These are phyloP conservation scores for Daldinia caldariorum DNA, from an alignment of 495 filamentous ascomycete species.

Conservation along the genomic window DNA sequence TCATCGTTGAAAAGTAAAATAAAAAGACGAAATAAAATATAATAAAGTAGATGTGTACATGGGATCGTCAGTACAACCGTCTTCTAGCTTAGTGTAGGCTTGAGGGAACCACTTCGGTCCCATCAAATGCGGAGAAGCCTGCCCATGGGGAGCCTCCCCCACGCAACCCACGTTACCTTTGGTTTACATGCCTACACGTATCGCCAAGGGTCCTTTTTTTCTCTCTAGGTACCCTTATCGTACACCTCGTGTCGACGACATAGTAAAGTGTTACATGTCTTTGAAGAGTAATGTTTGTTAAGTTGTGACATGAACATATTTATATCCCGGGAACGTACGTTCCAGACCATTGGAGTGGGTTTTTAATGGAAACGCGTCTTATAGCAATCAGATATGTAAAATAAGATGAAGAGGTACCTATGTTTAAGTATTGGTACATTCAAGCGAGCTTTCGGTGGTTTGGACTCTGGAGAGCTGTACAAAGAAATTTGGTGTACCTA, in stretches of 20 bases:
- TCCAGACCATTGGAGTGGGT: background rate
- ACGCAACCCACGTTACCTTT: background rate
- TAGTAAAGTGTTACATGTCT: background rate
- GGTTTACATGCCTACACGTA: background rate
- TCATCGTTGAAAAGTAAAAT: background rate
- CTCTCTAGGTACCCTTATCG: background rate
- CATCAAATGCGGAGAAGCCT: constrained; percentile 29
- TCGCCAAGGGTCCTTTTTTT: background rate
- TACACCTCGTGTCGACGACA: background rate
- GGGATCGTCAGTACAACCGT: constrained; percentile 12
- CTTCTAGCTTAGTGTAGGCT: constrained; percentile 10
- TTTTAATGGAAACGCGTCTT: background rate
- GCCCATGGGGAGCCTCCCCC: background rate
- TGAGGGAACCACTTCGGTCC: constrained; percentile 5
- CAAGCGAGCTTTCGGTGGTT: constrained; percentile 7
- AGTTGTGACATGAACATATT: background rate
- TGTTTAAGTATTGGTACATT: background rate
- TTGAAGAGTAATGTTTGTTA: too few relatives aligned
- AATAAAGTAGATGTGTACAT: background rate
- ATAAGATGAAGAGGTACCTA: background rate
- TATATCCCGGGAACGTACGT: background rate
- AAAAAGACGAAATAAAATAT: background rate
- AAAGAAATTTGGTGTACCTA: constrained; percentile 3
- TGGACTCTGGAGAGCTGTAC: constrained; percentile 13
- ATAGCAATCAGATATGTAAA: background rate